Conservation (phyloP, 164 flowering plant genomes). For the Piper longum region DNA sequence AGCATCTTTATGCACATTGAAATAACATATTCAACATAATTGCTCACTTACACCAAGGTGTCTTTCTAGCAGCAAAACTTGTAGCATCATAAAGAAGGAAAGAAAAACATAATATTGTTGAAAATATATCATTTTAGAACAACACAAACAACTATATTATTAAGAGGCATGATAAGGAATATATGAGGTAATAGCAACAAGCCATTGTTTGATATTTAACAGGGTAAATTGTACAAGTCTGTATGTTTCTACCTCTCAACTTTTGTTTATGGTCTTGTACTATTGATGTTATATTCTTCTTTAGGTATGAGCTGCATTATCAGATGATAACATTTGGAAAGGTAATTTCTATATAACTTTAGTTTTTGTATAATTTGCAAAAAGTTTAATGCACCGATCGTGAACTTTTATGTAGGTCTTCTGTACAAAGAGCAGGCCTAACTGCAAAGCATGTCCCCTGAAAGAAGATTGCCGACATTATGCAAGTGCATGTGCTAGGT, state of each 20-base stretch:
- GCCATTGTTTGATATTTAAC: background rate
- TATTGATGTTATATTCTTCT: background rate
- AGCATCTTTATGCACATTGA: too few relatives aligned
- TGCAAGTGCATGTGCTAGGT: conserved; percentile 84
- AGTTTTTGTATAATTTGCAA: too few relatives aligned
- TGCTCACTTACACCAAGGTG: too few relatives aligned
- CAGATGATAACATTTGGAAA: conserved; percentile 94
- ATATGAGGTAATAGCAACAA: too few relatives aligned
- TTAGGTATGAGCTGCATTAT: conserved; percentile 84
- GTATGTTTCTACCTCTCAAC: too few relatives aligned
- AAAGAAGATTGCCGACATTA: conserved; percentile 72
- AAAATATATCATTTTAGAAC: too few relatives aligned
- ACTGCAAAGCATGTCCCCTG: conserved; percentile 81
- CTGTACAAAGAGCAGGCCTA: conserved; percentile 74
- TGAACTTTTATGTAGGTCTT: conserved; percentile 45
- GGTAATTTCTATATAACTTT: conserved; percentile 21
- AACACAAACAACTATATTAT: too few relatives aligned
- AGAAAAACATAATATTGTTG: too few relatives aligned
- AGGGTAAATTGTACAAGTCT: background rate
- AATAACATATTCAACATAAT: too few relatives aligned
- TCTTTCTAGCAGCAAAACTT: too few relatives aligned
- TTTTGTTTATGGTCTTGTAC: background rate
- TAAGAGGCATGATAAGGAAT: too few relatives aligned
- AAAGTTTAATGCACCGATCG: background rate
- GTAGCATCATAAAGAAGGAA: too few relatives aligned